A percentile compares a stretch with the other conserved stretches of the same genome.
phyloP scores from a whole-genome alignment of 768 basidiomycete species.

The Crucibulum laeve region DNA sequence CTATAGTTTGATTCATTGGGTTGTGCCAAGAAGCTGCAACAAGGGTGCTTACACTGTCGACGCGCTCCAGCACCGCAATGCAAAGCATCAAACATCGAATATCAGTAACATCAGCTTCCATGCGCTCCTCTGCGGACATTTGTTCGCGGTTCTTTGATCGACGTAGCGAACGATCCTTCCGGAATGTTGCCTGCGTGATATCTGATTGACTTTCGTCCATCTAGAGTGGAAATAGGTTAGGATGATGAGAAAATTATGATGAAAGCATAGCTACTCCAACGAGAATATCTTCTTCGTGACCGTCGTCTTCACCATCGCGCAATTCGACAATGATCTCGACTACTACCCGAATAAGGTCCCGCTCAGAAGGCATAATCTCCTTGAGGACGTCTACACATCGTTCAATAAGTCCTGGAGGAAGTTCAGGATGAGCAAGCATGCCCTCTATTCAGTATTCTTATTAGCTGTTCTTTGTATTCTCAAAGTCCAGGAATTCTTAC shows the following conservation, averaged over 20 bases:
- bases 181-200: constrained; percentile 17
- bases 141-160: constrained; percentile 47
- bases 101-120: constrained; percentile 66
- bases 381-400: constrained; percentile 83
- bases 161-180: constrained; percentile 23
- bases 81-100: constrained; percentile 79
- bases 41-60: constrained; percentile 68
- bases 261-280: background rate
- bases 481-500: constrained; percentile 41
- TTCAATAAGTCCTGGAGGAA: constrained; percentile 78
- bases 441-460: constrained; percentile 45
- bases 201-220: constrained; percentile 21
- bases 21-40: constrained; percentile 9
- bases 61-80: constrained; percentile 85
- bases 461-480: background rate
- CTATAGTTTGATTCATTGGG: constrained; percentile 36
- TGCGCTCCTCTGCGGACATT: constrained; percentile 63
- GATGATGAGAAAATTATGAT: background rate
- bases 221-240: constrained; percentile 6
- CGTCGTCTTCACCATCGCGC: constrained; percentile 27
- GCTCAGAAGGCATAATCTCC: constrained; percentile 77
- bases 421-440: constrained; percentile 79
- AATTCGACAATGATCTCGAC: constrained; percentile 33
- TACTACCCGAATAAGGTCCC: constrained; percentile 36
- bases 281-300: constrained; percentile 17